Evolutionary conservation across 345 rosid genomes (phyloP), one percentile per base, ranked within the genome.

Genomic region (Salix koriyanagi): DNA sequence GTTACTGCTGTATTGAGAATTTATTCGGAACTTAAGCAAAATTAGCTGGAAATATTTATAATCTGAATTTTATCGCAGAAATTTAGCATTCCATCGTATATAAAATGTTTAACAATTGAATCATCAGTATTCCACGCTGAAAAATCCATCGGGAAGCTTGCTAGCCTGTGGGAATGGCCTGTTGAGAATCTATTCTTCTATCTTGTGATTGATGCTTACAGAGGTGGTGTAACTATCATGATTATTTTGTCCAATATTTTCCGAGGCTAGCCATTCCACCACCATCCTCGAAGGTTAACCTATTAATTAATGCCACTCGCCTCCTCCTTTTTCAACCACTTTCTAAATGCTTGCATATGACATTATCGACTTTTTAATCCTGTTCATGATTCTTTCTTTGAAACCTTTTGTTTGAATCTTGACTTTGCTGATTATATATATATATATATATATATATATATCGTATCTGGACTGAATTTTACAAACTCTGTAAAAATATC

Each of bases 301-400:
- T 2, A 58, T 41, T 7, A 61, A 9, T 9, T 23, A 58, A 56
- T 11, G 34, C 67, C 52, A 25, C 56, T 75, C 46, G 1, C 44
- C 67, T 62, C 68, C 52, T 39, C 32, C 37, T 52, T 25, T 78
- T 67, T 25, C 67, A 42, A 75, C 73, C 36, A 19, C 79, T 75
- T 75, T 64, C 65, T 67, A 71, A 75, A 28, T 76, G 62, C 68
- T 67, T 62, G 71, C 62, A 21, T n/a, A 67, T 67, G 75, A 26
- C 69, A 50, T 70, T 61, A 16, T 62, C 23, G 18, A 23, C 50
- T 18, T 75, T 72, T 58, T 50, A 4, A 64, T 67, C 36, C 48
- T 42, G 10, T 46, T 62, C 60, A 44, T 58, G 44, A 65, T 72
- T 72, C 34, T 67, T 75, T 10, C 21, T 5, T 37, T 64, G 25